Evolutionary conservation across 2,329 filamentous ascomycete genomes (phyloP).

Genomic region (Magnaporthales sp.): DNA sequence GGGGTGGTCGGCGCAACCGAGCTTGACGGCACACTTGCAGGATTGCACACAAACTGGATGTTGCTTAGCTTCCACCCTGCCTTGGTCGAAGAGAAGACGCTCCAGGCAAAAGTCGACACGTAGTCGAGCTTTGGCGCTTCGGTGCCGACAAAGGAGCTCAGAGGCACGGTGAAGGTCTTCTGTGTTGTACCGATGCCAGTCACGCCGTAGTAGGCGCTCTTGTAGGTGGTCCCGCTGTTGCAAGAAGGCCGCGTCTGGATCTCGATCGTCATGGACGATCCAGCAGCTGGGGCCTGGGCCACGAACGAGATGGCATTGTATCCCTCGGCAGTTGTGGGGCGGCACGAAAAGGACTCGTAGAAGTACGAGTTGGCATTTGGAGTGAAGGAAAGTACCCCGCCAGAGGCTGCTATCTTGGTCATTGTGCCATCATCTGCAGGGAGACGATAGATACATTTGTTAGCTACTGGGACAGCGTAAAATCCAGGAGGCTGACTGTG

Average conservation of each 20-base stretch:
- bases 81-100: constrained; percentile 8
- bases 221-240: constrained; percentile 24
- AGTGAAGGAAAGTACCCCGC: constrained; percentile 39
- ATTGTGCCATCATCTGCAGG: constrained; percentile 39
- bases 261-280: constrained; percentile 10
- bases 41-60: constrained; percentile 11
- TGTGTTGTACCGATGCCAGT: constrained; percentile 9
- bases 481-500: not conserved
- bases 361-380: constrained; percentile 40
- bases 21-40: constrained; percentile 2
- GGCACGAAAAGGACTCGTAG: constrained; percentile 43
- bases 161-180: constrained; percentile 11
- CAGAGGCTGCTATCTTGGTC: constrained; percentile 27
- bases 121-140: constrained; percentile 27
- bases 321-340: constrained; percentile 31
- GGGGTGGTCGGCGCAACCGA: constrained; percentile 6
- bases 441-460: not conserved
- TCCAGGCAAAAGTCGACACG: constrained; percentile 10
- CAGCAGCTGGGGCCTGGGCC: constrained; percentile 29
- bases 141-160: constrained; percentile 26
- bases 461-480: not conserved
- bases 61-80: constrained; percentile 10
- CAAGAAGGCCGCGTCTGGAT: constrained; percentile 9
- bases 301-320: constrained; percentile 39
- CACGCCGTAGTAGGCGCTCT: constrained; percentile 11